A percentile compares a stretch with the other conserved stretches of the same genome.
Evolutionary conservation across 2,329 filamentous ascomycete species (phyloP).

Genomic region (Parasarocladium wereldwijsianum): DNA sequence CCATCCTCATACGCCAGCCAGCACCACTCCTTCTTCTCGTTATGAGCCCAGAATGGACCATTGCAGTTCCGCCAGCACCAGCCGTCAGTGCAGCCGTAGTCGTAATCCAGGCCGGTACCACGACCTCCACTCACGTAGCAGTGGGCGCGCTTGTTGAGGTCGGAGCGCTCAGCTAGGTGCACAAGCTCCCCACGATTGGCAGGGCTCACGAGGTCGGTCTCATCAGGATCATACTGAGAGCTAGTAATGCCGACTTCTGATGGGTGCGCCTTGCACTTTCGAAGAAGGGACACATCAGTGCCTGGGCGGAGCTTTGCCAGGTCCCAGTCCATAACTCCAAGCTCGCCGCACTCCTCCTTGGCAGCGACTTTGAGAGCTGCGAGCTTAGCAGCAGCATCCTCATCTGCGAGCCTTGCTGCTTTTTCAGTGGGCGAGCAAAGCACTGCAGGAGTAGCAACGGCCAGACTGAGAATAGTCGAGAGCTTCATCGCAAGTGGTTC

Average conservation of each 20-base stretch:
- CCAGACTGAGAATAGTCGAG: no score
- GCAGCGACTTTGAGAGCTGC: no score
- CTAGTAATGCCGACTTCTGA: not conserved
- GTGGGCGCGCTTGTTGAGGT: not conserved
- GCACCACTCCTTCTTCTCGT: slow-evolving; percentile 1
- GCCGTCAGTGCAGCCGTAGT: not conserved
- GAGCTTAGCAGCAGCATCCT: no score
- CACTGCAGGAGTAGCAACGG: no score
- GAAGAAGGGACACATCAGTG: not conserved
- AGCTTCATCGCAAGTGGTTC: no score
- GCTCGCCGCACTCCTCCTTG: not conserved
- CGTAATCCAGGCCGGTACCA: not conserved
- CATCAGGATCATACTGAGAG: not conserved
- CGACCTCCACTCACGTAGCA: slow-evolving; percentile 1
- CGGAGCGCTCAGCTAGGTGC: no score
- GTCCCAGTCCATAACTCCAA: slow-evolving; percentile 1
- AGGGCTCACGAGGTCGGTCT: no score
- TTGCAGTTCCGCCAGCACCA: slow-evolving; percentile 4
- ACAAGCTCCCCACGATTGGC: no score
- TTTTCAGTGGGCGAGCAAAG: no score
- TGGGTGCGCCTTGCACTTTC: slow-evolving; percentile 1
- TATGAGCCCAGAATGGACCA: no score
- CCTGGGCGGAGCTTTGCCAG: not conserved
- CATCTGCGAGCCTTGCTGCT: no score
- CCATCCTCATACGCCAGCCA: slow-evolving; percentile 3